Conservation (phyloP, 306 rosid genomes). For the Potentilla sterilis region DNA sequence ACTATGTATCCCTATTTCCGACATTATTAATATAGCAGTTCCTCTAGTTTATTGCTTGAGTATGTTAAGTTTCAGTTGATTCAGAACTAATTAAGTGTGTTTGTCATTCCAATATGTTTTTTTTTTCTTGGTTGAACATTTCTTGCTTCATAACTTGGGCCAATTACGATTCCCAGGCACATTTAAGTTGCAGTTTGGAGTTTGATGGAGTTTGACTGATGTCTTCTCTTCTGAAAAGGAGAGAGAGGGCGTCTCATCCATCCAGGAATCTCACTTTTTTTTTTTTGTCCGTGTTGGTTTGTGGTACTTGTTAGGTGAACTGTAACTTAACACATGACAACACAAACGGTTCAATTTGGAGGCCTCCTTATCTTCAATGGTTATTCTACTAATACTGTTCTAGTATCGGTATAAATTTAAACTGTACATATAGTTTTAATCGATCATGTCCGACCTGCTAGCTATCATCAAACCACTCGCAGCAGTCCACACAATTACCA, state of each 20-base stretch:
- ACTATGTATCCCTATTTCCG: background rate
- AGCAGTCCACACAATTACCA: constrained; percentile 1
- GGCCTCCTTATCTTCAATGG: background rate
- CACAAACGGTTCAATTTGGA: constrained; percentile 12
- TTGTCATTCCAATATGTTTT: too few species aligned
- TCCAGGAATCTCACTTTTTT: background rate
- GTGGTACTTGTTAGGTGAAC: constrained; percentile 26
- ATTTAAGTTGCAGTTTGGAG: background rate
- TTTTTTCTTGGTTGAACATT: background rate
- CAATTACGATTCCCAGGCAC: background rate
- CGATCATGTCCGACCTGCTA: background rate
- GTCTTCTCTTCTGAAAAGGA: background rate
- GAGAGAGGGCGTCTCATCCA: background rate
- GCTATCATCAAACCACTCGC: background rate
- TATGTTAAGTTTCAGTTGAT: background rate
- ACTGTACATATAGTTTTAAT: background rate
- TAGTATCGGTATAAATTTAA: background rate
- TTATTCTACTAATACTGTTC: background rate
- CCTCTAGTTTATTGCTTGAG: background rate
- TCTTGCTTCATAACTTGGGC: background rate
- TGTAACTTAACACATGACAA: constrained; percentile 27
- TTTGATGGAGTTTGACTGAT: constrained; percentile 19
- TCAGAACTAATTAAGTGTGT: background rate
- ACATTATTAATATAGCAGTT: background rate
- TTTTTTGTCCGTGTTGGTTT: constrained; percentile 21